These are phyloP conservation scores for Lasiosphaeria ovina DNA, from an alignment of 495 filamentous ascomycete genomes.

Conservation along the genomic window DNA sequence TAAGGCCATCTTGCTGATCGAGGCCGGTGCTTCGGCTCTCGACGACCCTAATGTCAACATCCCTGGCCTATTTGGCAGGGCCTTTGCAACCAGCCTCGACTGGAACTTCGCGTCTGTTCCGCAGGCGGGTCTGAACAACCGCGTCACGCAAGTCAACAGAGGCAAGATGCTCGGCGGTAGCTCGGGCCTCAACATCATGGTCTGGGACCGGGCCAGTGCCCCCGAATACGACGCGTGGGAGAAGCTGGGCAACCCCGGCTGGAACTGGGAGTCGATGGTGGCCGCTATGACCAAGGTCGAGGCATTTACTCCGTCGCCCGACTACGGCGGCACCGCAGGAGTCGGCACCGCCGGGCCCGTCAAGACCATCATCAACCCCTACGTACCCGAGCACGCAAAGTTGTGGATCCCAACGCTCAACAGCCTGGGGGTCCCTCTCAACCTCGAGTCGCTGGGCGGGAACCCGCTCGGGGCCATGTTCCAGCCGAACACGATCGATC, in stretches of 20 bases:
- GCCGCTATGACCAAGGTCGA: slow-evolving; percentile 31
- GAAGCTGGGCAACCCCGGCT: slow-evolving; percentile 40
- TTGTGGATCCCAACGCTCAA: slow-evolving; percentile 33
- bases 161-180: slow-evolving; percentile 50
- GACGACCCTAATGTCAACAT: slow-evolving; percentile 47
- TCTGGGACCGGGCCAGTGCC: slow-evolving; percentile 49
- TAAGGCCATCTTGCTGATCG: slow-evolving; percentile 51
- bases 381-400: slow-evolving; percentile 30
- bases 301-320: slow-evolving; percentile 21
- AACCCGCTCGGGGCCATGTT: slow-evolving; percentile 30
- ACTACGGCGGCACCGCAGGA: slow-evolving; percentile 13
- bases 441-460: slow-evolving; percentile 24
- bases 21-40: slow-evolving; percentile 48
- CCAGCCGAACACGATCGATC: slow-evolving; percentile 36
- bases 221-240: slow-evolving; percentile 57
- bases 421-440: slow-evolving; percentile 29
- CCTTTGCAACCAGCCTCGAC: slow-evolving; percentile 47
- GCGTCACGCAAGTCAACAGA: slow-evolving; percentile 32
- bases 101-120: slow-evolving; percentile 49
- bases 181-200: slow-evolving; percentile 40
- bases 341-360: slow-evolving; percentile 31
- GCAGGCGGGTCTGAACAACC: slow-evolving; percentile 41
- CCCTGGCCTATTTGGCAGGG: slow-evolving; percentile 33
- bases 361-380: slow-evolving; percentile 33
- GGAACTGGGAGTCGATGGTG: slow-evolving; percentile 27